Evolutionary conservation across 2,329 filamentous ascomycete species (phyloP).

Genomic region (Trichoderma brevicompactum): DNA sequence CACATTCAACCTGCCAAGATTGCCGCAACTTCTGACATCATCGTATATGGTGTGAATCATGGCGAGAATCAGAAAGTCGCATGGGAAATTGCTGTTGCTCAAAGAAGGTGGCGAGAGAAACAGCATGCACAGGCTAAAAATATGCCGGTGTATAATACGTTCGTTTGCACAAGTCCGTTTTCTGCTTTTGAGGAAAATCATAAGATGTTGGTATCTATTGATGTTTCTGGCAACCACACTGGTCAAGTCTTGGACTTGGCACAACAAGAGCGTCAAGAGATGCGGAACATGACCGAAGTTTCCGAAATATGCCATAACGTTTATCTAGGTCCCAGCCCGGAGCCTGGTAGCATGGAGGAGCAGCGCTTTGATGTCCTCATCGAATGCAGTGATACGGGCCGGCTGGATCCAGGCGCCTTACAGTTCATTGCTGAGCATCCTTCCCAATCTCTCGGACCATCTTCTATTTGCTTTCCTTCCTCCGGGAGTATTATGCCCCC

Average conservation of each 20-base stretch:
- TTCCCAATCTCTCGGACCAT: slow-evolving; percentile 46
- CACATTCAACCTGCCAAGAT: slow-evolving; percentile 92
- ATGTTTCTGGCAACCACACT: slow-evolving; percentile 72
- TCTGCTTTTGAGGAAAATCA: slow-evolving; percentile 71
- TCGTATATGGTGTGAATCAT: slow-evolving; percentile 82
- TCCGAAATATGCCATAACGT: slow-evolving; percentile 90
- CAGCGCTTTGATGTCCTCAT: slow-evolving; percentile 81
- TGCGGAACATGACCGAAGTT: slow-evolving; percentile 89
- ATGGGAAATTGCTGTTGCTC: slow-evolving; percentile 74
- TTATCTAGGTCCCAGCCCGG: slow-evolving; percentile 86
- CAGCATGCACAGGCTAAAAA: slow-evolving; percentile 60
- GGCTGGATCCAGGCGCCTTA: slow-evolving; percentile 71
- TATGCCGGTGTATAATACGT: slow-evolving; percentile 79
- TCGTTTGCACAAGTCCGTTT: slow-evolving; percentile 70
- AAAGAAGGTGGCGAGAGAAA: slow-evolving; percentile 72
- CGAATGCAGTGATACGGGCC: slow-evolving; percentile 84
- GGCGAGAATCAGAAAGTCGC: slow-evolving; percentile 64
- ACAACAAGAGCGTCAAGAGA: slow-evolving; percentile 85
- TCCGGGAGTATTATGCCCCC: slow-evolving; percentile 91
- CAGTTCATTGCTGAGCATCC: slow-evolving; percentile 63
- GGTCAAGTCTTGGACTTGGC: slow-evolving; percentile 86
- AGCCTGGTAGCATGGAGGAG: slow-evolving; percentile 63
- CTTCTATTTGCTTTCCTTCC: slow-evolving; percentile 76
- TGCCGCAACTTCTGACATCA: slow-evolving; percentile 85
- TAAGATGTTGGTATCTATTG: slow-evolving; percentile 73